These are phyloP conservation scores for Ophiocordyceps australis DNA, from an alignment of 2,329 filamentous ascomycete species.

Conservation along the genomic window DNA sequence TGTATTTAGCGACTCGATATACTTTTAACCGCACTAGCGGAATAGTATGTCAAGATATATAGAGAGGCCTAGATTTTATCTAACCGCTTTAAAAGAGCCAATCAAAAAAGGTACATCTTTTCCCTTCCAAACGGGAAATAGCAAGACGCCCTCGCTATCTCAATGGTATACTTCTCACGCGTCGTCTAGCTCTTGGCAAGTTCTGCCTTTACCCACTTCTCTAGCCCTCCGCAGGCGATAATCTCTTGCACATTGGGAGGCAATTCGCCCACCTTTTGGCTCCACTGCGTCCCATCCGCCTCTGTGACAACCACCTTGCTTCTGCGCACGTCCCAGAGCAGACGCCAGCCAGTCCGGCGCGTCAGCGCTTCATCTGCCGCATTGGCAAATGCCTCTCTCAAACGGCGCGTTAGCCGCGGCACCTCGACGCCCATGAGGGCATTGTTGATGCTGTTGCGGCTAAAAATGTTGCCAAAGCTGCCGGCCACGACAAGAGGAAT, in stretches of 20 bases:
- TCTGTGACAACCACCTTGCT: slow-evolving; percentile 57
- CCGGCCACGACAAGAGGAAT: slow-evolving; percentile 68
- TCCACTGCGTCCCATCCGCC: slow-evolving; percentile 51
- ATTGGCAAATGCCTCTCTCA: slow-evolving; percentile 41
- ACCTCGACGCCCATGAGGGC: slow-evolving; percentile 56
- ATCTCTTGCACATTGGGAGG: slow-evolving; percentile 78
- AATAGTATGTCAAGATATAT: no score
- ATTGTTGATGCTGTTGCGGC: slow-evolving; percentile 64
- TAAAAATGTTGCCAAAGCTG: slow-evolving; percentile 74
- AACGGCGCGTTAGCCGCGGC: slow-evolving; percentile 43
- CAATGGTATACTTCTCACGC: no score
- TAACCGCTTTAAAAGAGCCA: no score
- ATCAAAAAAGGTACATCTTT: no score
- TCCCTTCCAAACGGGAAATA: no score
- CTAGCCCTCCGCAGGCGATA: slow-evolving; percentile 58
- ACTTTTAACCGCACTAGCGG: no score
- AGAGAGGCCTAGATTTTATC: no score
- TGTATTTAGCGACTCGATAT: no score
- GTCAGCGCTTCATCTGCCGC: slow-evolving; percentile 35
- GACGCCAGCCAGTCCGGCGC: slow-evolving; percentile 63
- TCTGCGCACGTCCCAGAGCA: slow-evolving; percentile 63
- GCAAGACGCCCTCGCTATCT: no score
- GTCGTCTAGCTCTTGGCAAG: slow-evolving; percentile 27
- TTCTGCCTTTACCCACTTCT: slow-evolving; percentile 65
- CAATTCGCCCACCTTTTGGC: slow-evolving; percentile 64